Evolutionary conservation across 345 rosid species (phyloP), one percentile per base, ranked within the genome.

Genomic region (Abelmoschus esculentus): DNA sequence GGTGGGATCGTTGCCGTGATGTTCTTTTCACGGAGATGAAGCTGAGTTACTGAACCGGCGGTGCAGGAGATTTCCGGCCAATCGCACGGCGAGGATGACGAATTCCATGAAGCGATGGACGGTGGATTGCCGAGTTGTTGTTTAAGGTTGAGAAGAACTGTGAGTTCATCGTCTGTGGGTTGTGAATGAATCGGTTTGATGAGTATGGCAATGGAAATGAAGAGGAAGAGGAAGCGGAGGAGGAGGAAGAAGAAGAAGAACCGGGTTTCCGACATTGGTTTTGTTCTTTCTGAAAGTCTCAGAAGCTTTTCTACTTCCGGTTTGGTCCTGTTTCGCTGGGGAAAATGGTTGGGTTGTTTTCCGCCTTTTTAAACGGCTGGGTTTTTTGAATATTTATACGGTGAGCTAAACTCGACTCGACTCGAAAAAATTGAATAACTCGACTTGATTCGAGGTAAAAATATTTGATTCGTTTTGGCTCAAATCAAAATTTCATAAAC

Each of bases 31-130:
- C 34, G 0, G 47, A 93, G 90, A 13, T 1, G 3, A 4, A 93
- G 71, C 12, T 18, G 63, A 17, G 91, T 83, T 50, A 93, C 88
- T 0, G 79, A 54, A 17, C 85, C 80, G 18, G 14, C 74, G 50
- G 62, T 5, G 80, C 97, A 93, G 10, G 0, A 19, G 32, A 91
- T 75, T 76, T 42, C 81, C 6, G 80, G 72, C 99, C 97, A 95
- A 13, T 67, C 31, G 62, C 99, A 95, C 2, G 89, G 91, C 0
- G 88, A 73, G 12, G 91, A 79, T 3, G 85, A 72, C 49, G 82
- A 15, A 81, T 62, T 83, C 99, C 99, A 95, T n/a, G 78, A 77
- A n/a, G 26, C 79, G 67, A 91, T 82, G 53, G 83, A 71, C 44
- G 81, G 47, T 58, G 96, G 96, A 52, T 88, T 72, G 29, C 90